Base-by-base conservation (phyloP, 1,284 basidiomycete species). In the Apiotrichum gracile region DNA sequence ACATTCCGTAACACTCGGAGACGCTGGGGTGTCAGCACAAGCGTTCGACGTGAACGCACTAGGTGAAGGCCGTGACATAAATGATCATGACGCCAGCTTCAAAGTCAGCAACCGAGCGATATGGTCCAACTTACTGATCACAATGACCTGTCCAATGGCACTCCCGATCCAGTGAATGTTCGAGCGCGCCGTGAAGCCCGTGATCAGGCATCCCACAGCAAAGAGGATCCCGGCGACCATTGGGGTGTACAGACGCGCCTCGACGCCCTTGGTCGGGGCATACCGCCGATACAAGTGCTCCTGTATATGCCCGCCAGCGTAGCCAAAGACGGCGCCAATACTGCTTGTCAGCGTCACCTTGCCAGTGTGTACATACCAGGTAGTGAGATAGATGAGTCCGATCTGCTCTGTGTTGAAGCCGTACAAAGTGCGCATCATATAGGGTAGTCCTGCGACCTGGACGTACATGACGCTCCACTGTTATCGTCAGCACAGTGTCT, bases 391-490 rank as follows among this genome's bases (percentile, higher is more conserved):
- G 0, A 82, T 78, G 0, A 81, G 78, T 10, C 87, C 87, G 1
- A 82, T 76, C 62, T 84, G 70, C 0, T 84, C 84, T 12, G 79
- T 78, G 53, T 80, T 81, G 71, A 89, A 91, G 26, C 77, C 69
- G 64, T 90, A 84, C 0, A 89, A 73, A 14, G 74, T 77, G 25
- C 67, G 60, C 63, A 87, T 88, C 22, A 85, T 79, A 10, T 80
- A 81, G 0, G 80, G 75, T 24, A 87, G 77, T 0, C 85, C 85
- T 79, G 83, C 82, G 27, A 89, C 76, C 54, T 87, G 73, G 54
- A 81, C 82, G 66, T 83, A 91, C 44, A 86, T 70, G 13, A 91
- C 80, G 0, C 88, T 88, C 88, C 87, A 91, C 64, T n/a, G n/a
- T n/a, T n/a, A n/a, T n/a, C n/a, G n/a, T n/a, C n/a, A n/a, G n/a